phyloP scores from a whole-genome alignment of 257 asterid genomes.

The Solanum chilense region DNA sequence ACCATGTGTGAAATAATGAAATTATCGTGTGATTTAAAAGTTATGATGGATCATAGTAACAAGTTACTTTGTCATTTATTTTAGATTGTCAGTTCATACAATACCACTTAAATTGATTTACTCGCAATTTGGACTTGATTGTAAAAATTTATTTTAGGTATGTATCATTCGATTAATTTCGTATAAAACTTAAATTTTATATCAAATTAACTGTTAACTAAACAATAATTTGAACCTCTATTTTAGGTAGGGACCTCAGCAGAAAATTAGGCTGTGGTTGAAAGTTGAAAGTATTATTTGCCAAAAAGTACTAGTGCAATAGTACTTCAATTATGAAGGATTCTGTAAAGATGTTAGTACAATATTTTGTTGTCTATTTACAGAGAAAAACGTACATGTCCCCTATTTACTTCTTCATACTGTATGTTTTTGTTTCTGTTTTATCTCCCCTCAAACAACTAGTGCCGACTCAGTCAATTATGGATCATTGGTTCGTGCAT shows the following conservation, averaged over 20 bases:
- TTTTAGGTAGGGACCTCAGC: background rate
- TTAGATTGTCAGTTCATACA: background rate
- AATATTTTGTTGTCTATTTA: background rate
- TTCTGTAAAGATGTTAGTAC: background rate
- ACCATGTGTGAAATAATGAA: background rate
- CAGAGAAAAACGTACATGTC: background rate
- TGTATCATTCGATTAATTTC: background rate
- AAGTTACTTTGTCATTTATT: background rate
- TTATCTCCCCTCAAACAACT: background rate
- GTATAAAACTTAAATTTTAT: background rate
- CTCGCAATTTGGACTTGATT: background rate
- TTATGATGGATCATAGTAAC: background rate
- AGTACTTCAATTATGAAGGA: background rate
- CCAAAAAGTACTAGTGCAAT: background rate
- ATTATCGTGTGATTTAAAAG: background rate
- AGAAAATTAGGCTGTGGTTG: background rate
- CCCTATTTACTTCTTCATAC: background rate
- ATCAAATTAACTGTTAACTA: background rate
- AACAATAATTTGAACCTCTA: background rate
- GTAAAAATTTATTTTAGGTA: background rate
- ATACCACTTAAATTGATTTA: background rate
- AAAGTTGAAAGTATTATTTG: background rate
- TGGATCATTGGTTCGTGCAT: background rate
- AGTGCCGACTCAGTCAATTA: background rate
- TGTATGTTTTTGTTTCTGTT: background rate